Evolutionary conservation across 768 basidiomycete genomes (phyloP), one percentile per base, ranked within the genome.

Genomic region (Pulveroboletus sp.): DNA sequence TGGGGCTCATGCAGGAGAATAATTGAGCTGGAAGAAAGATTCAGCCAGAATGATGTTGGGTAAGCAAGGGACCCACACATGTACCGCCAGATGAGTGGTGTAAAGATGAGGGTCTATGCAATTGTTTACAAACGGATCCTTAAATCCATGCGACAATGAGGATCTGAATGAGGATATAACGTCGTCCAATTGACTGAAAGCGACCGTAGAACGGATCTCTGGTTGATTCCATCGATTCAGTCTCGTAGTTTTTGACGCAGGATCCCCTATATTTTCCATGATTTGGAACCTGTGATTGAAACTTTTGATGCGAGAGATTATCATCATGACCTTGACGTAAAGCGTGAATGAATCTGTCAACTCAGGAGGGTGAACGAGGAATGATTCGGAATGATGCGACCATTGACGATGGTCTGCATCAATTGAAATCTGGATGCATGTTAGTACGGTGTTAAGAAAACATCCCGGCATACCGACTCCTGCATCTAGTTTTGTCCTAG

Each of bases 1-100:
- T 88, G 86, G 4, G 86, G 85, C 54, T 90, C 88, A 57, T 89
- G 88, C 35, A 90, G 68, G 17, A 88, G 71, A 44, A 90, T 83
- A 13, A 71, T 79, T 6, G 84, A 78, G 12, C 88, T 90, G 55
- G 39, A 27, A n/a, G n/a, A 57, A 24, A 23, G 30, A 13, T 41
- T 22, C 39, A 40, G 16, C 39, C 8, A 63, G 70, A 54, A 65
- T 76, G 70, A 11, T 71, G 70, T 69, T 74, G 2, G 71, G 66
- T 50, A 49, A 47, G 17, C 57, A 42, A 30, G 8, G 8, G 12
- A 64, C 70, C 31, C 51, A 71, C 72, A 65, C 62, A 47, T 71
- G 63, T 11, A 62, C 57, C 12, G 67, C 58, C 17, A 69, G 43
- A 43, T 64, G 59, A 7, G 67, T 64, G 22, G 67, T 59, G 50